These are phyloP conservation scores for carrot (Daucus carota) DNA, from an alignment of 129 eudicot species.

Conservation along the genomic window DNA sequence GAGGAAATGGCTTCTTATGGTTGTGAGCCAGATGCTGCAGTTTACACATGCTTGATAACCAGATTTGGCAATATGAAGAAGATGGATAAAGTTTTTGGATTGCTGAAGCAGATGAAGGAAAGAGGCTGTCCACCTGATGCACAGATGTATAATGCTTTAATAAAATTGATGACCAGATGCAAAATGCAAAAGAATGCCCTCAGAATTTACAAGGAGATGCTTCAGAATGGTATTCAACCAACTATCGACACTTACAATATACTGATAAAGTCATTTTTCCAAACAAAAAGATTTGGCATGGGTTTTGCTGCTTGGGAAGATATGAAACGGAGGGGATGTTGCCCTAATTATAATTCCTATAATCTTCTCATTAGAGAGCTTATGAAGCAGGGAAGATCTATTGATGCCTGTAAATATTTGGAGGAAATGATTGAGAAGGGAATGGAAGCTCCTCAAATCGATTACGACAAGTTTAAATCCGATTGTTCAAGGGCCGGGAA, in stretches of 20 bases:
- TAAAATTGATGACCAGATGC: slow-evolving; percentile 54
- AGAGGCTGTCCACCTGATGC: slow-evolving; percentile 64
- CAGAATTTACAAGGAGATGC: slow-evolving; percentile 70
- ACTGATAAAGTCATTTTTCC: slow-evolving; percentile 63
- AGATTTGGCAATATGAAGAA: slow-evolving; percentile 66
- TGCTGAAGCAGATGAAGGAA: slow-evolving; percentile 78
- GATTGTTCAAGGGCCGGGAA: slow-evolving; percentile 55
- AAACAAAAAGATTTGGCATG: slow-evolving; percentile 46
- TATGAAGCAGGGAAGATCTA: slow-evolving; percentile 52
- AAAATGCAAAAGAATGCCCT: slow-evolving; percentile 69
- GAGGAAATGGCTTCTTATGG: slow-evolving; percentile 56
- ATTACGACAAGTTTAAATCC: slow-evolving; percentile 55
- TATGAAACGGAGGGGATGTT: slow-evolving; percentile 59
- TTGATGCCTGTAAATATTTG: slow-evolving; percentile 70
- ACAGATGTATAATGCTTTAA: slow-evolving; percentile 62
- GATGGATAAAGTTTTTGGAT: slow-evolving; percentile 66
- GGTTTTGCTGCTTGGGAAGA: slow-evolving; percentile 81
- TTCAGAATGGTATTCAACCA: slow-evolving; percentile 51
- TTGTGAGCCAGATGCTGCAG: slow-evolving; percentile 54
- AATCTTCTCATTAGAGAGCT: slow-evolving; percentile 62
- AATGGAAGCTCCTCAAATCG: slow-evolving; percentile 78
- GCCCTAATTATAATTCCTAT: slow-evolving; percentile 78
- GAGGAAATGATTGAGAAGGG: slow-evolving; percentile 88
- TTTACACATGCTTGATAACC: slow-evolving; percentile 73
- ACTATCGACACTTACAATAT: slow-evolving; percentile 71